Evolutionary conservation across 177 flowering plant genomes (phyloP).

Genomic region (Telopea speciosissima): DNA sequence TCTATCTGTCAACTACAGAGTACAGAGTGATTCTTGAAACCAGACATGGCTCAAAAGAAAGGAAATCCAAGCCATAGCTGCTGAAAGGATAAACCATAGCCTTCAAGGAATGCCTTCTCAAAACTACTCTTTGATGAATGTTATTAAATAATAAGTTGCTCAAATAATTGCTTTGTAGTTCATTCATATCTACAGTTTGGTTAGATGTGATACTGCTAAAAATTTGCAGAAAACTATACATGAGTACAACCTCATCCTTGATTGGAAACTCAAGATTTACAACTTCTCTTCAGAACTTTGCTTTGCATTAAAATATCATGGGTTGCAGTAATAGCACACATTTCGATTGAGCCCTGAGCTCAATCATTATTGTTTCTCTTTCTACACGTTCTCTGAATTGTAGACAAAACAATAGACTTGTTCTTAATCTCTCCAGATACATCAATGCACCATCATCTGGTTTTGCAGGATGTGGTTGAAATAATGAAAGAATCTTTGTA

Average conservation of each 20-base stretch:
- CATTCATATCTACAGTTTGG: neutral
- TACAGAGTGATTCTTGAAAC: too few relatives aligned
- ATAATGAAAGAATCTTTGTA: slow-evolving; percentile 94
- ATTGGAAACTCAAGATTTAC: neutral
- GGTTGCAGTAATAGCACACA: neutral
- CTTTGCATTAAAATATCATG: neutral
- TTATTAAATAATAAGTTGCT: neutral
- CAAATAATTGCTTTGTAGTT: neutral
- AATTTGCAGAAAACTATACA: neutral
- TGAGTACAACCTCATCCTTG: neutral
- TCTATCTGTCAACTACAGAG: too few relatives aligned
- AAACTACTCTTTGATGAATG: neutral
- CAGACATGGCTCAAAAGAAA: too few relatives aligned
- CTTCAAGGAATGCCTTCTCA: neutral
- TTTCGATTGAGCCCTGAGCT: neutral
- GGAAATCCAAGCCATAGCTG: neutral
- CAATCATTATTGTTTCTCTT: neutral
- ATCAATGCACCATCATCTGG: neutral
- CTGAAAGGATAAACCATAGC: neutral
- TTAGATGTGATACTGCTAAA: neutral
- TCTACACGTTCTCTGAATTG: neutral
- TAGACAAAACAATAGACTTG: neutral
- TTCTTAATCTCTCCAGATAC: neutral
- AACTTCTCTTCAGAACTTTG: neutral
- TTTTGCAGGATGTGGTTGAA: slow-evolving; percentile 89